phyloP scores from a whole-genome alignment of 768 basidiomycete genomes.

The Boletus rubroflammeus region DNA sequence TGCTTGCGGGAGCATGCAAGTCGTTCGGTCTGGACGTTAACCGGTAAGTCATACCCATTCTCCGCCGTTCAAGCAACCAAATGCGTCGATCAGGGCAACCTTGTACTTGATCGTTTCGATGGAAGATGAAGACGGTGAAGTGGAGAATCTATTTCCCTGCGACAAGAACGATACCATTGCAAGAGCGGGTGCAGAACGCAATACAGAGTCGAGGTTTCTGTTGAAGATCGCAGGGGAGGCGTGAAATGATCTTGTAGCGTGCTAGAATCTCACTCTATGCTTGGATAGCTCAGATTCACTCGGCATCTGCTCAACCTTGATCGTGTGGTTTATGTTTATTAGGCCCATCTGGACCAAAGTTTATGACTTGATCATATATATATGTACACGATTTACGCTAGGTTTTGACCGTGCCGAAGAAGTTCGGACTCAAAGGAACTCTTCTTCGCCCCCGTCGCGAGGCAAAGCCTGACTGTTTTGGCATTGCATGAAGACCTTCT shows the following conservation, averaged over 20 bases:
- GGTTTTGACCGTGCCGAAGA: neutral
- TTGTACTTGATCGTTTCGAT: conserved; percentile 25
- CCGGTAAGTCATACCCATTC: conserved; percentile 12
- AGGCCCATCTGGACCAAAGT: neutral
- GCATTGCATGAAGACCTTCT: neutral
- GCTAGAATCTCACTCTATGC: neutral
- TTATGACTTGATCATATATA: neutral
- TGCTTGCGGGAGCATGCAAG: conserved; percentile 26
- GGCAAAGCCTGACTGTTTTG: neutral
- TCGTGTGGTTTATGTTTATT: too few species aligned
- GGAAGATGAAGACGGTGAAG: conserved; percentile 23
- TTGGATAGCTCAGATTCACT: neutral
- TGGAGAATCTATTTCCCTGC: conserved; percentile 30
- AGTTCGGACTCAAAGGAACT: too few species aligned
- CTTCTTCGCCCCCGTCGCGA: neutral
- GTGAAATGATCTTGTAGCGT: conserved; percentile 7
- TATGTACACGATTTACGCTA: neutral
- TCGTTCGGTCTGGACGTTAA: conserved; percentile 26
- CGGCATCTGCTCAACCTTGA: neutral
- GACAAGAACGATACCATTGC: conserved; percentile 26
- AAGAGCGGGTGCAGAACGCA: conserved; percentile 25
- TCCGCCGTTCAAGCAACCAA: neutral
- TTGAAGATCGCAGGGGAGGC: conserved; percentile 21
- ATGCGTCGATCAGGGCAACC: conserved; percentile 13
- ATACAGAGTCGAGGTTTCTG: conserved; percentile 23